These are phyloP conservation scores for Boletus speciosus DNA, from an alignment of 768 basidiomycete species.

Conservation along the genomic window DNA sequence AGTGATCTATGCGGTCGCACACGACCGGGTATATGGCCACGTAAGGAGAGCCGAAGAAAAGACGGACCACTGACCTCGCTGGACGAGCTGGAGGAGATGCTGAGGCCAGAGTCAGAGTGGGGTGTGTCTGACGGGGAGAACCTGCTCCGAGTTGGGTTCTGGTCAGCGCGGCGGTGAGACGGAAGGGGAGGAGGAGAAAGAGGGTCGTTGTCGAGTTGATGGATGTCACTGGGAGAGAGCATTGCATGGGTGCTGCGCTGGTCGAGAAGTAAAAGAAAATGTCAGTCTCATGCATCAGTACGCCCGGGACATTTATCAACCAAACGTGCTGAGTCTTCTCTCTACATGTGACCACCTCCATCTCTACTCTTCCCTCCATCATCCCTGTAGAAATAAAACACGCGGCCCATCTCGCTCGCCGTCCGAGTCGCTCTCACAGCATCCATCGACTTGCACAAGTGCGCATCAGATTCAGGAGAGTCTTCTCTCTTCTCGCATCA, in stretches of 20 bases:
- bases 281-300: not conserved
- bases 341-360: not conserved
- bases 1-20: constrained; percentile 5
- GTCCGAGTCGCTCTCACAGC: not conserved
- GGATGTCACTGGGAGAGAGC: constrained; percentile 19
- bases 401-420: not conserved
- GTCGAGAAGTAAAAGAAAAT: constrained; percentile 2
- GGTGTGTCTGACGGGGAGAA: constrained; percentile 16
- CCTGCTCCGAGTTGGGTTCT: not conserved
- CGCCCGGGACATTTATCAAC: constrained; percentile 8
- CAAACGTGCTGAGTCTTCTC: not conserved
- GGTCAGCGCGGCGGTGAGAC: not conserved
- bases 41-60: not conserved
- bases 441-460: not conserved
- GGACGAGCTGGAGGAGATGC: constrained; percentile 30
- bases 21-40: constrained; percentile 10
- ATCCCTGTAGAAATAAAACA: not conserved
- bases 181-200: constrained; percentile 1
- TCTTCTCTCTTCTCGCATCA: not conserved
- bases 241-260: constrained; percentile 15
- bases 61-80: constrained; percentile 25
- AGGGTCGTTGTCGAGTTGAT: constrained; percentile 6
- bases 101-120: constrained; percentile 29
- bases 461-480: not conserved
- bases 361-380: not conserved